Conservation (phyloP, 2,329 filamentous ascomycete genomes). For the Sordariomycetes sp. region DNA sequence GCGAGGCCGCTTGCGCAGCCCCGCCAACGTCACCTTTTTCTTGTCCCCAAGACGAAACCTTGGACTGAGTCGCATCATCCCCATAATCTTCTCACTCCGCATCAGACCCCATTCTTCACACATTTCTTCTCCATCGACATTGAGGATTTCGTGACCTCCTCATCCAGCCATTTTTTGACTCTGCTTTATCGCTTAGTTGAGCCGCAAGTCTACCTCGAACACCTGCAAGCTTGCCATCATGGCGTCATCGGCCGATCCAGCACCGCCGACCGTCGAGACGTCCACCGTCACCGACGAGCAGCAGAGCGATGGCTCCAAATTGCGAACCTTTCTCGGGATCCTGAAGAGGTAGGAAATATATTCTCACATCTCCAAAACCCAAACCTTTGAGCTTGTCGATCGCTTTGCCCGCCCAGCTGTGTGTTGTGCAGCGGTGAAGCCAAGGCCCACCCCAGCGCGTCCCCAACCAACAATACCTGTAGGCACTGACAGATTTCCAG, state of each 20-base stretch:
- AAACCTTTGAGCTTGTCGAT: too few relatives aligned
- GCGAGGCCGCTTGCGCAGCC: background rate
- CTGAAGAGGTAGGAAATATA: constrained; percentile 62
- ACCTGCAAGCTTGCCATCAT: background rate
- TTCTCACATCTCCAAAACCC: too few relatives aligned
- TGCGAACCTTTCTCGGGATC: constrained; percentile 81
- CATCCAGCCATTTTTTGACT: background rate
- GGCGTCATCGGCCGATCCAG: constrained; percentile 4
- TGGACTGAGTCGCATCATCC: background rate
- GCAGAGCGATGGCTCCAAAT: constrained; percentile 74
- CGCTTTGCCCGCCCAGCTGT: too few relatives aligned
- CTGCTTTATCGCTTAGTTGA: background rate
- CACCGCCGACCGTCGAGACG: constrained; percentile 19
- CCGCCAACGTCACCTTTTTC: background rate
- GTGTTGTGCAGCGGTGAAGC: background rate
- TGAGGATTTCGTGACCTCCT: background rate
- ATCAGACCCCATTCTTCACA: too few relatives aligned
- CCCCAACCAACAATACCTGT: background rate
- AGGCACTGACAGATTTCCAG: constrained; percentile 32
- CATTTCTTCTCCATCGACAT: too few relatives aligned
- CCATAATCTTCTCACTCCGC: too few relatives aligned
- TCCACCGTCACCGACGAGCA: constrained; percentile 26
- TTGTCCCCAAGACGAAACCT: background rate
- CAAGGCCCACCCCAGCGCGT: background rate
- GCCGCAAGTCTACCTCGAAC: background rate